Percentiles rank a stretch among this genome's conserved stretches.
phyloP scores from a whole-genome alignment of 495 filamentous ascomycete species.

The Tuber brumale region DNA sequence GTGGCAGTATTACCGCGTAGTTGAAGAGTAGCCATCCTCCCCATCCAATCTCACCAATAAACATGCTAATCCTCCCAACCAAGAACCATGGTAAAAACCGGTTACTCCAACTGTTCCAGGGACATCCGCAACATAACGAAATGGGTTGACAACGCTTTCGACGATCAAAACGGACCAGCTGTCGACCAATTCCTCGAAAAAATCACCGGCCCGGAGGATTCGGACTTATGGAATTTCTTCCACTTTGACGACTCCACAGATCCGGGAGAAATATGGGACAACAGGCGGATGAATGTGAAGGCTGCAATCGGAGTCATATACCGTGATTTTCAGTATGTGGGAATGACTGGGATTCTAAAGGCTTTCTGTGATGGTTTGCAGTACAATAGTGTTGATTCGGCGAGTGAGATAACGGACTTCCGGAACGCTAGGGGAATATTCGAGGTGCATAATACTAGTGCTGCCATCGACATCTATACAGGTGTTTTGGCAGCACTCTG shows the following conservation, averaged over 20 bases:
- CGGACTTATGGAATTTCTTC: conserved; percentile 22
- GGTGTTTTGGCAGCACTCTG: conserved; percentile 11
- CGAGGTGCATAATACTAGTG: not conserved
- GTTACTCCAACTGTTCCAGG: conserved; percentile 25
- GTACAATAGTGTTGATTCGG: not conserved
- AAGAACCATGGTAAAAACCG: conserved; percentile 6
- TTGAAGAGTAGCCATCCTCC: conserved; percentile 14
- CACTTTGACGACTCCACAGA: conserved; percentile 17
- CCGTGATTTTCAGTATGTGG: conserved; percentile 33
- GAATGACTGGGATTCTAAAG: conserved; percentile 18
- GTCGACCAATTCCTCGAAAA: conserved; percentile 13
- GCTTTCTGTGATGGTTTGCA: conserved; percentile 22
- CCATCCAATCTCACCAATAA: not conserved
- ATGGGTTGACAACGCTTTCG: conserved; percentile 18
- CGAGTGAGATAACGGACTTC: not conserved
- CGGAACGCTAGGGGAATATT: conserved; percentile 14
- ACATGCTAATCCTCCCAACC: not conserved
- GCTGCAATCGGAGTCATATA: conserved; percentile 11
- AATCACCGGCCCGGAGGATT: conserved; percentile 8
- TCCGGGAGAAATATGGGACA: conserved; percentile 13
- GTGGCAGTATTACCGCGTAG: conserved; percentile 26
- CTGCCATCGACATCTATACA: conserved; percentile 14
- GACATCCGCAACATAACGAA: conserved; percentile 18
- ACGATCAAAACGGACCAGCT: conserved; percentile 6
- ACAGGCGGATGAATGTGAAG: conserved; percentile 16